phyloP scores from a whole-genome alignment of 805 yeast genomes.

The Ogataea nonfermentans region DNA sequence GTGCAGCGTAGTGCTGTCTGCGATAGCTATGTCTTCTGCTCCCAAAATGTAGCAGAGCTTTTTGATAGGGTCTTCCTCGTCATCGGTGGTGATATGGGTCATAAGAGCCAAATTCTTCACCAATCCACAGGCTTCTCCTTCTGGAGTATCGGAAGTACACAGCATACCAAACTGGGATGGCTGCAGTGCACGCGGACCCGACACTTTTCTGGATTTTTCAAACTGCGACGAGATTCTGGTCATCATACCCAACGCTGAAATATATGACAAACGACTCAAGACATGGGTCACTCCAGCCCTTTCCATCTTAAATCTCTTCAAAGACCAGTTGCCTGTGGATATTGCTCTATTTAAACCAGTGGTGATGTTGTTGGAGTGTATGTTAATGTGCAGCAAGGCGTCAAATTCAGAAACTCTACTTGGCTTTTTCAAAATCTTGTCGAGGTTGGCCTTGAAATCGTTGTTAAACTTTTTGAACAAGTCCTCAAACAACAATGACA shows the following conservation, averaged over 20 bases:
- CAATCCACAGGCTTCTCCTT: slow-evolving; percentile 99
- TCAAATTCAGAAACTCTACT: slow-evolving; percentile 94
- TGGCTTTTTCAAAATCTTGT: slow-evolving; percentile 90
- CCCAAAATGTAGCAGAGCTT: slow-evolving; percentile 79
- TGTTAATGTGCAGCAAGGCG: slow-evolving; percentile 83
- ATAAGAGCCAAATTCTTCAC: slow-evolving; percentile 94
- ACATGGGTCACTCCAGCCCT: slow-evolving; percentile 99
- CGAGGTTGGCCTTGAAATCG: slow-evolving; percentile 92
- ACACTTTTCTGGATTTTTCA: slow-evolving; percentile 95
- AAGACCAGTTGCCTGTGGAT: slow-evolving; percentile 98
- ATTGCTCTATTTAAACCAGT: slow-evolving; percentile 94
- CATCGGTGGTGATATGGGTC: slow-evolving; percentile 99
- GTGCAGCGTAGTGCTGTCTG: slow-evolving; percentile 83
- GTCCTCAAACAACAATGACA: slow-evolving; percentile 94
- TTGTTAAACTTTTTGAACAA: slow-evolving; percentile 93
- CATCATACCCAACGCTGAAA: slow-evolving; percentile 98
- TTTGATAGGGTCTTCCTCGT: slow-evolving; percentile 86
- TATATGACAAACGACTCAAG: slow-evolving; percentile 83
- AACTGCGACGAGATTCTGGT: slow-evolving; percentile 98
- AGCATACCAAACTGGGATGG: slow-evolving; percentile 99
- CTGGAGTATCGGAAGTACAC: slow-evolving; percentile 98
- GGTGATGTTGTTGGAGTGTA: slow-evolving; percentile 90
- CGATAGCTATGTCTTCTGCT: slow-evolving; percentile 77
- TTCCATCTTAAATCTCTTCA: slow-evolving; percentile 98
- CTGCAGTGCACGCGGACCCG: slow-evolving; percentile 98